Evolutionary conservation across 2,329 filamentous ascomycete genomes (phyloP), one percentile per base, ranked within the genome.

Genomic region (Aureobasidium sp.): DNA sequence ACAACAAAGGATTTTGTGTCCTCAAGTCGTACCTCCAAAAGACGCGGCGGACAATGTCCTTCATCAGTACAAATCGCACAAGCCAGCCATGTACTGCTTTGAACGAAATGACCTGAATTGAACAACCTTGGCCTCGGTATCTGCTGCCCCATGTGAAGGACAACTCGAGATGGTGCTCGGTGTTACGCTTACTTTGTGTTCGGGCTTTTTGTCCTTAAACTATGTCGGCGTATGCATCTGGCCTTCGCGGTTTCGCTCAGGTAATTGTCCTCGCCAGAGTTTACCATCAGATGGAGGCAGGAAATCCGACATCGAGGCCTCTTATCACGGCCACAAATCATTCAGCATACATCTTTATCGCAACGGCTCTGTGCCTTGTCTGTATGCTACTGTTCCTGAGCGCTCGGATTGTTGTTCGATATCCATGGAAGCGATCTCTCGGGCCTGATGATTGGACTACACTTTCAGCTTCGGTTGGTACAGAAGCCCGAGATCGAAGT

Each of bases 161-260:
- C 9, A 17, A 37, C 41, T 36, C 20, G 12, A 26, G 41, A 57
- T 57, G 53, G 29, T 46, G 37, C n/a, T 27, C 24, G 8, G 55
- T 48, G 55, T 24, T 27, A 59, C 55, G 20, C 32, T 59, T 29
- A 48, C n/a, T n/a, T 46, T 57, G 55, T 59, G 55, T 32, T 59
- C 29, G 10, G 29, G 24, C 20, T 24, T 17, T 37, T 39, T 20
- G 9, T 39, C 32, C 32, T 37, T 48, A 48, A 48, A 47, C 43
- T 20, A 59, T 48, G 55, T 47, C 43, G 43, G 24, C 32, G 43
- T 39, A 59, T 59, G 43, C 55, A 37, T 59, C 55, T 43, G 29
- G 29, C 15, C 32, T 32, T 48, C 34, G 55, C 43, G 37, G 10
- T 20, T 29, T 48, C 13, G 32, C 43, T 37, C 34, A 10, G 43